Percentiles rank a stretch among this genome's conserved stretches.
phyloP scores from a whole-genome alignment of 2,329 filamentous ascomycete genomes.

The Penicillium sp. region DNA sequence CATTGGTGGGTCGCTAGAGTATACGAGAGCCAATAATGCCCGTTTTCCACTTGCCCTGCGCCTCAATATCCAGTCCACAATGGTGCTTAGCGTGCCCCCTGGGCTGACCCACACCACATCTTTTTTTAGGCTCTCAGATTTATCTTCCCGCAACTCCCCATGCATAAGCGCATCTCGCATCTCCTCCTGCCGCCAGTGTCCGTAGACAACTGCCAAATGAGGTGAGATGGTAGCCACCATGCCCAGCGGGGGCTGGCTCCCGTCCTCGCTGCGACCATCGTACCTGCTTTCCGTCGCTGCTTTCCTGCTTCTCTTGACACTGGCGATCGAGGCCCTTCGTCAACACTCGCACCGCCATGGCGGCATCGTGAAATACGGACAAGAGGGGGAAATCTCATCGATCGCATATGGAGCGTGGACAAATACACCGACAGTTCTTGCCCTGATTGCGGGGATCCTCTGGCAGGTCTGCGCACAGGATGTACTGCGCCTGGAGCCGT shows the following conservation, averaged over 20 bases:
- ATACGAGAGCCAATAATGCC: too few relatives aligned
- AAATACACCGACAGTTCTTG: conserved; percentile 23
- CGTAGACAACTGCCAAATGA: too few relatives aligned
- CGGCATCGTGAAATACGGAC: not conserved
- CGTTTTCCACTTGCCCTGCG: too few relatives aligned
- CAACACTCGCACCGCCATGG: conserved; percentile 18
- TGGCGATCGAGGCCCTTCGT: conserved; percentile 20
- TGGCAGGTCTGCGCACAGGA: conserved; percentile 27
- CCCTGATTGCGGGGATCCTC: conserved; percentile 22
- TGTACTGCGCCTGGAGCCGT: conserved; percentile 28
- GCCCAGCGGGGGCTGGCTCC: not conserved
- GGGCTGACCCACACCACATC: too few relatives aligned
- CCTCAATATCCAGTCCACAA: too few relatives aligned
- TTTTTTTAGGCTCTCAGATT: too few relatives aligned
- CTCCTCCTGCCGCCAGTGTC: too few relatives aligned
- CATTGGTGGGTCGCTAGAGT: too few relatives aligned
- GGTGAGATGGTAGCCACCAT: too few relatives aligned
- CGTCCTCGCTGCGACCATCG: conserved; percentile 12
- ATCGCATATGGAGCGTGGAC: conserved; percentile 17
- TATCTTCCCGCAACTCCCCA: too few relatives aligned
- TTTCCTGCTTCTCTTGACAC: conserved; percentile 20
- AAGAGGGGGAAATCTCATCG: not conserved
- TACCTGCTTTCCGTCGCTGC: conserved; percentile 20
- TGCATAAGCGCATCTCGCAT: too few relatives aligned
- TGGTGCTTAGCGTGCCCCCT: too few relatives aligned